Evolutionary conservation across 495 filamentous ascomycete species (phyloP), one percentile per base, ranked within the genome.

Genomic region (Tuber aestivum): DNA sequence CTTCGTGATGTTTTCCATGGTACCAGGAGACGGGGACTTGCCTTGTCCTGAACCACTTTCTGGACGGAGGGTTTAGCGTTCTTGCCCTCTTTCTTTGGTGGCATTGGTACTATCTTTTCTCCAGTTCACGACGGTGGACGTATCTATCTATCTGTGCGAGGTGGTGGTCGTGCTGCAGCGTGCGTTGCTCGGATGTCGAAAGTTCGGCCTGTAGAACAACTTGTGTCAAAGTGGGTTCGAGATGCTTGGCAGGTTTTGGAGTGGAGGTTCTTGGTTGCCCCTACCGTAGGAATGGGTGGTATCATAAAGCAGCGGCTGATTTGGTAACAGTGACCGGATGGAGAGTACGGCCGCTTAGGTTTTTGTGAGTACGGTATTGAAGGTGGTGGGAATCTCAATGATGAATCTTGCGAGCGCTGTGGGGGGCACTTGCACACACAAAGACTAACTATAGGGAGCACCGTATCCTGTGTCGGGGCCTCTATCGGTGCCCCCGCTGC

Each of bases 41-140:
- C 89, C 87, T 95, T 96, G 87, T 99, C 95, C 73, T 94, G 93
- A 76, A 93, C 91, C 21, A 86, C 76, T 84, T 94, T 94, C 69
- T 87, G 82, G 71, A 88, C 85, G 56, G 90, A 87, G 79, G 90
- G 87, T 89, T 94, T 93, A 86, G 87, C 87, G 80, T 84, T 86
- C 85, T 93, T 91, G 21, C 89, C 86, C 73, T 86, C 85, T 82
- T 94, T 94, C 85, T 99, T 99, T 77, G 95, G 95, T 84, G 96
- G 90, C 95, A 98, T 99, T 65, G 56, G 0, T 35, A 35, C 1
- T 32, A 12, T 14, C 18, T 27, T 4, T 48, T 44, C 27, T 75
- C 48, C 72, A 38, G 69, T 69, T 40, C 21, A 69, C 20, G 32
- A 20, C 42, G 73, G 21, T 14, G 71, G 75, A 72, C 50, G 32